Conservation (phyloP, 1,284 basidiomycete species). For the Somion occarium region DNA sequence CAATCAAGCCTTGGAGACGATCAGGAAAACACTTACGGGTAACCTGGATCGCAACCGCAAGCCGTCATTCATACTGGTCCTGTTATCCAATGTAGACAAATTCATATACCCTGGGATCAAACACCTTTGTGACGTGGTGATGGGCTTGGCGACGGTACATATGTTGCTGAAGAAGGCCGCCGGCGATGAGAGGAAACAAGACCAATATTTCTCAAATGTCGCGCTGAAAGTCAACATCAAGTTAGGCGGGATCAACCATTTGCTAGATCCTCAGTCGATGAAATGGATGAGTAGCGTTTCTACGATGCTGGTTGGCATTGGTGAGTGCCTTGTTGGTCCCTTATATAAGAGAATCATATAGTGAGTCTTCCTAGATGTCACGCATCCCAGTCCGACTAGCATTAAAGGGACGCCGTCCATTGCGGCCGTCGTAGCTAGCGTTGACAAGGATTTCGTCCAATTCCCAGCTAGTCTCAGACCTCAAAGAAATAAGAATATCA, state of each 20-base stretch:
- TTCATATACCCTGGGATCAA: constrained; percentile 74
- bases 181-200: constrained; percentile 46
- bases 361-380: constrained; percentile 46
- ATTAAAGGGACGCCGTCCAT: constrained; percentile 66
- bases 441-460: constrained; percentile 61
- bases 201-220: constrained; percentile 76
- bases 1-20: constrained; percentile 33
- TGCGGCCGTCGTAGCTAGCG: constrained; percentile 71
- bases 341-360: not conserved
- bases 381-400: constrained; percentile 59
- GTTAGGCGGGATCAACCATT: constrained; percentile 73
- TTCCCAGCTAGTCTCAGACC: constrained; percentile 67
- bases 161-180: constrained; percentile 62
- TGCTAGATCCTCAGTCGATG: constrained; percentile 50
- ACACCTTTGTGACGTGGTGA: constrained; percentile 61
- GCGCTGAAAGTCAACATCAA: constrained; percentile 66
- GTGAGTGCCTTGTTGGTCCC: constrained; percentile 3
- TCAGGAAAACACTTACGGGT: constrained; percentile 34
- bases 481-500: constrained; percentile 44
- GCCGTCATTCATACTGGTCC: constrained; percentile 58
- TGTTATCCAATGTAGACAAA: constrained; percentile 60
- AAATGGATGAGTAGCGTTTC: constrained; percentile 57
- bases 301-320: constrained; percentile 76
- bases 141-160: constrained; percentile 66
- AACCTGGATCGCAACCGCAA: constrained; percentile 27